phyloP scores from a whole-genome alignment of 768 basidiomycete species.

The Calocera viscosa region DNA sequence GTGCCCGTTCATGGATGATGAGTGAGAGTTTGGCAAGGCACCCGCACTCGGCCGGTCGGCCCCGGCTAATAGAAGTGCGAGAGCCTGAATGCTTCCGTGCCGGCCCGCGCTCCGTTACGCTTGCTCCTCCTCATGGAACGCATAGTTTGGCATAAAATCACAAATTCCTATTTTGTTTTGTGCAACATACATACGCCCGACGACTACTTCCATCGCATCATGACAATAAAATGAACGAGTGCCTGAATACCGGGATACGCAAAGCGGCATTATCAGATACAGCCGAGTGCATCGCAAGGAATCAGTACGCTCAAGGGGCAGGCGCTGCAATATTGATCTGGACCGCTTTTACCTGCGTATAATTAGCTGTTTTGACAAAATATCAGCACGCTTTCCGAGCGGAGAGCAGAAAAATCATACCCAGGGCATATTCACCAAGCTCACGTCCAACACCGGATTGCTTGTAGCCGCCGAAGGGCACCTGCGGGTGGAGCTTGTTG shows the following conservation, averaged over 20 bases:
- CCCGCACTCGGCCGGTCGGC: no score
- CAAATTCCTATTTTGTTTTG: neutral
- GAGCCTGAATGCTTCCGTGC: no score
- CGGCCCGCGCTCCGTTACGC: neutral
- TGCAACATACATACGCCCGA: neutral
- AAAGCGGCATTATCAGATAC: neutral
- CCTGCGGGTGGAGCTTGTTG: conserved; percentile 35
- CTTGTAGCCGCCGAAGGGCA: conserved; percentile 83
- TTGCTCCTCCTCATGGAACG: neutral
- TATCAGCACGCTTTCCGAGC: neutral
- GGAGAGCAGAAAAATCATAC: conserved; percentile 33
- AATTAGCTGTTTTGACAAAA: neutral
- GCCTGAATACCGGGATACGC: neutral
- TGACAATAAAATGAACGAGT: neutral
- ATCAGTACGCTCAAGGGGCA: neutral
- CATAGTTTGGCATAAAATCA: neutral
- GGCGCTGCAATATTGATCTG: neutral
- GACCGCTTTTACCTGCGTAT: neutral
- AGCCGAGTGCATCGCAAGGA: neutral
- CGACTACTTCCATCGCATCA: neutral
- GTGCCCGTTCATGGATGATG: neutral
- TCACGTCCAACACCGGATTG: conserved; percentile 72
- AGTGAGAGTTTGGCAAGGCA: no score
- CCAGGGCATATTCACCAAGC: conserved; percentile 61
- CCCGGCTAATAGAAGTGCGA: no score